These are phyloP conservation scores for Candida rishiriensis DNA, from an alignment of 805 yeast species.

Conservation along the genomic window DNA sequence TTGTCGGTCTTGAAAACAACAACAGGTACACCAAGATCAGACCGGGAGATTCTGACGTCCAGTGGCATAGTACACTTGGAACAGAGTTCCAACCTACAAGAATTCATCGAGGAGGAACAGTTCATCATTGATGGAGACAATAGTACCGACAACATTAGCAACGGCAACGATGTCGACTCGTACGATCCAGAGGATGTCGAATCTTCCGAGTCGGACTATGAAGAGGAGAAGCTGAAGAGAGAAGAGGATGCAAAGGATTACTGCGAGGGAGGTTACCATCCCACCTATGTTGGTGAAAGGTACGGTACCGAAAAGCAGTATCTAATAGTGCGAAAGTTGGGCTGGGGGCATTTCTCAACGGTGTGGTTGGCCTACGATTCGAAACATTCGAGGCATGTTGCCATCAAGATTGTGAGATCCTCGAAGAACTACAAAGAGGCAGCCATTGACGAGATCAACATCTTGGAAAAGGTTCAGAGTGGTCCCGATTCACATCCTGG, in stretches of 20 bases:
- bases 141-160: background rate
- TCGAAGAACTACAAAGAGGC: conserved; percentile 52
- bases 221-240: conserved; percentile 24
- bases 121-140: background rate
- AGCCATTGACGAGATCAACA: conserved; percentile 58
- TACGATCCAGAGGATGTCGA: conserved; percentile 24
- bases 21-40: no score
- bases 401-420: conserved; percentile 58
- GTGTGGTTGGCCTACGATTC: conserved; percentile 59
- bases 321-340: conserved; percentile 50
- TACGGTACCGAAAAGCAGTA: conserved; percentile 45
- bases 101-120: background rate
- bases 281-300: conserved; percentile 51
- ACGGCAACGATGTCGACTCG: background rate
- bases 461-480: conserved; percentile 34
- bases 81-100: background rate
- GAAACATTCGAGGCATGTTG: conserved; percentile 42
- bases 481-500: conserved; percentile 43
- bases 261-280: conserved; percentile 60
- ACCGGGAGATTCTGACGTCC: background rate
- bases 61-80: background rate
- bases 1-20: background rate
- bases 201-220: conserved; percentile 21
- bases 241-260: conserved; percentile 55
- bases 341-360: conserved; percentile 71